phyloP scores from a whole-genome alignment of 2,329 filamentous ascomycete species.

The Colletotrichum euphorbiae region DNA sequence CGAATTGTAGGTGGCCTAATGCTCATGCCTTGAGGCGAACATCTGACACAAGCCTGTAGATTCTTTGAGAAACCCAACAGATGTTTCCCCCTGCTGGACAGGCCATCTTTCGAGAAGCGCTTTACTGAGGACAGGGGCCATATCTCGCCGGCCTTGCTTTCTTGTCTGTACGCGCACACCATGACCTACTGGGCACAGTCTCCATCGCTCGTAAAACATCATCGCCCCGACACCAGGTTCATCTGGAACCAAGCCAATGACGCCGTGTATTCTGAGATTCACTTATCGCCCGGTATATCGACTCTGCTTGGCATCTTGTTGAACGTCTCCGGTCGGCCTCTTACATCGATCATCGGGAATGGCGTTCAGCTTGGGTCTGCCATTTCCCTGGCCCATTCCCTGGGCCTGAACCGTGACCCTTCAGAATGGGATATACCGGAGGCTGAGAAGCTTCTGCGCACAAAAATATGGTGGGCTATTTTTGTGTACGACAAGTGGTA shows the following conservation, averaged over 20 bases:
- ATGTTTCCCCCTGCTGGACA: constrained; percentile 72
- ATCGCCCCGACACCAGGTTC: constrained; percentile 68
- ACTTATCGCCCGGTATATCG: constrained; percentile 68
- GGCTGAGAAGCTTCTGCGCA: constrained; percentile 62
- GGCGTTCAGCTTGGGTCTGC: constrained; percentile 62
- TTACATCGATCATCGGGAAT: constrained; percentile 70
- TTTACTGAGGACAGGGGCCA: constrained; percentile 58
- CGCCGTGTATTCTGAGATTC: constrained; percentile 69
- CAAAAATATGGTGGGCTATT: constrained; percentile 68
- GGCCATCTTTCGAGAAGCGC: constrained; percentile 62
- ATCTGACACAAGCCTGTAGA: constrained; percentile 45
- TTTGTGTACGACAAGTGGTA: constrained; percentile 67
- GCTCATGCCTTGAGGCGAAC: too few species aligned
- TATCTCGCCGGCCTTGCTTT: constrained; percentile 67
- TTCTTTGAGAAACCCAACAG: constrained; percentile 67
- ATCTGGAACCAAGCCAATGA: constrained; percentile 72
- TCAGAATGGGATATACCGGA: constrained; percentile 63
- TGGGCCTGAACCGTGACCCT: constrained; percentile 67
- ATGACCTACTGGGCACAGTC: constrained; percentile 68
- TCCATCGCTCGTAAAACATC: constrained; percentile 55
- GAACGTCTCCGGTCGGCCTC: constrained; percentile 70
- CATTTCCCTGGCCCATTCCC: constrained; percentile 63
- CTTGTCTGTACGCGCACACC: constrained; percentile 68
- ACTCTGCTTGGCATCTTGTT: constrained; percentile 68
- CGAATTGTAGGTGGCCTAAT: constrained; percentile 52